phyloP scores from a whole-genome alignment of 148 eudicot genomes.

The Camellia lanceoleosa region DNA sequence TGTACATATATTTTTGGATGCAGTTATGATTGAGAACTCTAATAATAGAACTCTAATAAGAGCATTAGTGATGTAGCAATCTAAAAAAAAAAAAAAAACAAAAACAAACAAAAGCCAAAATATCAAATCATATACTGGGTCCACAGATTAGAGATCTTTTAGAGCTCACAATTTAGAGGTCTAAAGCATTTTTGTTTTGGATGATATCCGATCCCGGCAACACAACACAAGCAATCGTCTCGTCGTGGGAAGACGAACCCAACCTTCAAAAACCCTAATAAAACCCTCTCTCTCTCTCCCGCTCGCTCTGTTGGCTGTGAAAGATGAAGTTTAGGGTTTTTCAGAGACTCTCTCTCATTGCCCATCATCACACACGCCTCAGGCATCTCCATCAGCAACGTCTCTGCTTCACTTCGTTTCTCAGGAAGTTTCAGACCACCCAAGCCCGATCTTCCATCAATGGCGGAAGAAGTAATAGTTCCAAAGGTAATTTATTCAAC shows the following conservation, averaged over 20 bases:
- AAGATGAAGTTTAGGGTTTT: slow-evolving; percentile 50
- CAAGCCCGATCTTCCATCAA: slow-evolving; percentile 43
- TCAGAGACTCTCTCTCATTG: slow-evolving; percentile 26
- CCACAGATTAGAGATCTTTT: too few relatives aligned
- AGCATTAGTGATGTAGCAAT: too few relatives aligned
- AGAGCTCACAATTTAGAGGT: too few relatives aligned
- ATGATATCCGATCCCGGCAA: too few relatives aligned
- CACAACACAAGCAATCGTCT: too few relatives aligned
- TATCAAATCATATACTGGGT: too few relatives aligned
- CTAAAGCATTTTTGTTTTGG: too few relatives aligned
- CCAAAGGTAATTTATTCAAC: slow-evolving; percentile 40
- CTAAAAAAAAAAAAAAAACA: too few relatives aligned
- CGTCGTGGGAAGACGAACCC: not conserved
- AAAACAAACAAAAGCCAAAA: too few relatives aligned
- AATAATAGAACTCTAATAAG: too few relatives aligned
- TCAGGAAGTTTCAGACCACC: slow-evolving; percentile 33
- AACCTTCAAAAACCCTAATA: not conserved
- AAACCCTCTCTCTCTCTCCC: not conserved
- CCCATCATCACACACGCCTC: slow-evolving; percentile 16
- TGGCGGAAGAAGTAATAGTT: slow-evolving; percentile 34
- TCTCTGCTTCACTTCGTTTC: slow-evolving; percentile 23
- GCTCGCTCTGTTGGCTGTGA: not conserved
- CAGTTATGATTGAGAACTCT: too few relatives aligned
- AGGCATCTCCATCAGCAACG: slow-evolving; percentile 27
- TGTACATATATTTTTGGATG: too few relatives aligned